Evolutionary conservation across 2,329 filamentous ascomycete species (phyloP).

Genomic region (Dactylellina parvicollis): DNA sequence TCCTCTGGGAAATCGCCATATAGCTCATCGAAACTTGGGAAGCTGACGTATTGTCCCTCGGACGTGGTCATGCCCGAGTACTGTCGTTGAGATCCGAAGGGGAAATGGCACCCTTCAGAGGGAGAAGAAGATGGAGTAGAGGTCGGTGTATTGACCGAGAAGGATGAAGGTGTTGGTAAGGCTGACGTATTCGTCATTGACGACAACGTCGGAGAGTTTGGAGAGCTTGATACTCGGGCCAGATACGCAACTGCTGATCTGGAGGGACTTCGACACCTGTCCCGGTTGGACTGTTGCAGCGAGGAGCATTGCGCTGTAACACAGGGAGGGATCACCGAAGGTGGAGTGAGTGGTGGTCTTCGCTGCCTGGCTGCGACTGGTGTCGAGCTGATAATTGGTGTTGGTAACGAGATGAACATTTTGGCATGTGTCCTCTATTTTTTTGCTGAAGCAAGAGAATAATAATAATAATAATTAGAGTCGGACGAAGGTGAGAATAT

Average conservation of each 20-base stretch:
- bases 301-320: constrained; percentile 62
- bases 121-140: constrained; percentile 61
- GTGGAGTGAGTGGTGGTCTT: constrained; percentile 63
- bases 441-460: too few species aligned
- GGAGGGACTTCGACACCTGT: constrained; percentile 61
- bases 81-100: constrained; percentile 55
- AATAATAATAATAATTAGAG: constrained; percentile 10
- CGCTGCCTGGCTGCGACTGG: constrained; percentile 55
- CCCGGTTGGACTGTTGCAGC: constrained; percentile 62
- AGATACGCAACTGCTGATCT: constrained; percentile 62
- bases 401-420: constrained; percentile 58
- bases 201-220: constrained; percentile 50
- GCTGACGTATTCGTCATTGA: constrained; percentile 53
- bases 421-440: constrained; percentile 45
- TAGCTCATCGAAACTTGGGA: constrained; percentile 76
- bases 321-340: constrained; percentile 64
- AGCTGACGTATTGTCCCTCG: constrained; percentile 73
- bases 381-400: constrained; percentile 50
- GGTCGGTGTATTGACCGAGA: constrained; percentile 57
- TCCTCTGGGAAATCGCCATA: constrained; percentile 65
- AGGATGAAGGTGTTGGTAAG: constrained; percentile 50
- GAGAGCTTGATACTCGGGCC: constrained; percentile 61
- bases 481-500: constrained; percentile 21
- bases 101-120: constrained; percentile 60
- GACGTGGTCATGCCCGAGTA: constrained; percentile 52